Base-by-base conservation (phyloP, 2,329 filamentous ascomycete species). In the Pezicula carpinea region DNA sequence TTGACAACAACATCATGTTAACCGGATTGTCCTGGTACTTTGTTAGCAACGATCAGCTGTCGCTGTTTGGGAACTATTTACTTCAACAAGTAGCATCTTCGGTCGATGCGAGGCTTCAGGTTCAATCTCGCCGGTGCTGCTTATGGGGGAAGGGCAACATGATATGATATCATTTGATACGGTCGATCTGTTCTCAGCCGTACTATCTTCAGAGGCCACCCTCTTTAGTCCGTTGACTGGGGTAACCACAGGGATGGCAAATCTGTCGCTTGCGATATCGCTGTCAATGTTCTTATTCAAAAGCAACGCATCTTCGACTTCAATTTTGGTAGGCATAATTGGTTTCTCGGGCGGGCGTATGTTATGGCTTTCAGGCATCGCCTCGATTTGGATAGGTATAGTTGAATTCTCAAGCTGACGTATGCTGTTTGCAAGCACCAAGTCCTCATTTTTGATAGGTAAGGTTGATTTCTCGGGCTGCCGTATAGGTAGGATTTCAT, bases 11-110 rank as follows among this genome's bases (percentile, higher is more conserved):
- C 51, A 66, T 63, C 47, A 70, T 53, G 39, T 69, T 69, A 48
- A 69, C 61, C 6, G 58, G 60, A 42, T 69, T 69, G 43, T 69
- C 67, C 46, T 70, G 22, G 64, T 2, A 68, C 63, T 3, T 64
- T 54, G 6, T 29, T 43, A 11, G 34, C 29, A 31, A 23, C 31
- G 4, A 48, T 40, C 7, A 45, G 43, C 21, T 5, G 32, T 34
- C 5, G 32, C 32, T 42, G 26, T 46, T 41, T 39, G 39, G 33
- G n/a, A 36, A 23, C 26, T 15, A 54, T 44, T 26, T 10, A 57
- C 54, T 47, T 58, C 56, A 38, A 58, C 56, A 5, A 58, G 41
- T 10, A 58, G 29, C 51, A 55, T 56, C 22, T 48, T 53, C 4
- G 53, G 53, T 23, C 17, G 36, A 23, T n/a, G 19, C 7, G 33